Evolutionary conservation across 169 alveolate species (phyloP), one percentile per base, ranked within the genome.

Genomic region (Cryptosporidium felis): DNA sequence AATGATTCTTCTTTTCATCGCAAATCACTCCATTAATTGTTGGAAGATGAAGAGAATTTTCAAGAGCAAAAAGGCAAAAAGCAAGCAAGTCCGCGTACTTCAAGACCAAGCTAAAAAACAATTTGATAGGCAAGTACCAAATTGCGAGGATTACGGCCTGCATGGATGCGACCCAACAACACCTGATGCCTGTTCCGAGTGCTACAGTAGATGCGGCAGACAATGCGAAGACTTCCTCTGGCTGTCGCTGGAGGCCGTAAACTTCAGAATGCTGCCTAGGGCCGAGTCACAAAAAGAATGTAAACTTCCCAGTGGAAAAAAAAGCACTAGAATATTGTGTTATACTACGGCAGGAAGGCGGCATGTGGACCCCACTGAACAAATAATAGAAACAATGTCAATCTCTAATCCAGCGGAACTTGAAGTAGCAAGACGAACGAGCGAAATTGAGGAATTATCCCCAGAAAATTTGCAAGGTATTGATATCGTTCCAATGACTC

Each of bases 111-210:
- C 66, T 38, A 74, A 74, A 40, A 74, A 74, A 38, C 67, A 49
- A 40, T 74, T 74, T 40, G 85, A 74, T 3, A 74, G 85, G 16
- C 85, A 49, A 74, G 56, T 74, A 74, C 85, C 85, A 2, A 74
- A 74, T 56, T 74, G 85, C 40, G 85, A 74, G 41, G 85, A 74
- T 30, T 74, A 74, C 14, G 85, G 85, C 21, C 21, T 74, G 14
- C 85, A 74, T 53, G 85, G 85, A 51, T 74, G 85, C 18, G 85
- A 74, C 34, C 85, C 85, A 21, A 74, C 85, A 0, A 74, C 85
- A 1, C 85, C 85, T 53, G 85, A 74, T 36, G 85, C 85, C 8
- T 74, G 85, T 23, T 51, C 85, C 8, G 85, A 74, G 12, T 74
- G 85, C 28, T 74, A 74, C n/a, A 58, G 85, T 14, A 26, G 85